Conservation (phyloP, 2,329 filamentous ascomycete genomes). For the Dothistroma pini region DNA sequence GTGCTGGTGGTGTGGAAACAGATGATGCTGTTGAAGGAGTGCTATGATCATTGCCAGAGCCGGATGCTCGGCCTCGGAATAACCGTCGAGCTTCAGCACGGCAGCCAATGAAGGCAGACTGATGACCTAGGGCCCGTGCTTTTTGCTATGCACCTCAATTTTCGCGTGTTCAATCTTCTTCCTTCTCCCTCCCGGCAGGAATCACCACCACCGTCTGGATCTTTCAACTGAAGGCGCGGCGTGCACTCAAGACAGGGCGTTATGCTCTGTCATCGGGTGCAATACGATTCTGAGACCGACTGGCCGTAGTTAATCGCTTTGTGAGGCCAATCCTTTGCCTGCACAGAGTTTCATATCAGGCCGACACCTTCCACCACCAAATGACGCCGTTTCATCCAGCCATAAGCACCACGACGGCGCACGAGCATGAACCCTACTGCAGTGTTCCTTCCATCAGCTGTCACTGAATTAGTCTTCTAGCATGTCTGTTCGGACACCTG, state of each 20-base stretch:
- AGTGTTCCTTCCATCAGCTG: not conserved
- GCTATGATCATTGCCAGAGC: not conserved
- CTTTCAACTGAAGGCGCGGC: constrained; percentile 31
- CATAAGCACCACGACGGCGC: not conserved
- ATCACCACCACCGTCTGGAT: constrained; percentile 35
- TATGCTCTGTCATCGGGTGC: constrained; percentile 29
- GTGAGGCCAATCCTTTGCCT: constrained; percentile 40
- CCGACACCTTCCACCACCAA: constrained; percentile 36
- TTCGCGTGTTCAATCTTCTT: constrained; percentile 14
- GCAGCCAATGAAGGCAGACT: too few relatives aligned
- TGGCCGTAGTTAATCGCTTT: constrained; percentile 54
- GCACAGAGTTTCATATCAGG: constrained; percentile 55
- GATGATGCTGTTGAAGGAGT: constrained; percentile 26
- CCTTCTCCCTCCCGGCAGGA: constrained; percentile 24
- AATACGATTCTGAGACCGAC: constrained; percentile 42
- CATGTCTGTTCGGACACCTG: not conserved
- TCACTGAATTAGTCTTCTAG: not conserved
- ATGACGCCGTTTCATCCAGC: not conserved
- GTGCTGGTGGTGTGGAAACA: constrained; percentile 16
- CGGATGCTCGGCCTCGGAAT: too few relatives aligned
- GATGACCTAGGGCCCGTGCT: constrained; percentile 1
- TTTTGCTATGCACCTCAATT: constrained; percentile 11
- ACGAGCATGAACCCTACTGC: not conserved
- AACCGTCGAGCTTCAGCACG: too few relatives aligned
- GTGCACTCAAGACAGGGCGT: constrained; percentile 30